phyloP scores from a whole-genome alignment of 169 alveolate genomes.

The Plasmodium coatneyi region DNA sequence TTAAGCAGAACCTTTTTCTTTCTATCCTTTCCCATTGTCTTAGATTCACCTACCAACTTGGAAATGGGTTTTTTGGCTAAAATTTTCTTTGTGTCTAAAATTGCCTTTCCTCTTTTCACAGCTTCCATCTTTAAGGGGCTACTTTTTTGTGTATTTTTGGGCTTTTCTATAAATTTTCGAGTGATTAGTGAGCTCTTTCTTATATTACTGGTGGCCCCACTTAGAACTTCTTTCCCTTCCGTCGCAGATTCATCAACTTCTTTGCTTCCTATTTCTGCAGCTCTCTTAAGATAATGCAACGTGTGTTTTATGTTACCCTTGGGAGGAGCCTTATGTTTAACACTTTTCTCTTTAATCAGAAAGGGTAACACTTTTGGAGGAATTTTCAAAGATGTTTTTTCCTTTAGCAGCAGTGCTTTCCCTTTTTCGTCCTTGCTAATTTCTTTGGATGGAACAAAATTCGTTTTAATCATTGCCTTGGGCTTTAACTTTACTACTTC shows the following conservation, averaged over 20 bases:
- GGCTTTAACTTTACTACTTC: slow-evolving; percentile 23
- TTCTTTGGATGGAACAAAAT: slow-evolving; percentile 22
- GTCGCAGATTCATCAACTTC: slow-evolving; percentile 1
- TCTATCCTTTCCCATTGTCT: slow-evolving; percentile 37
- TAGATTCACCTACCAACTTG: slow-evolving; percentile 11
- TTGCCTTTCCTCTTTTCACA: slow-evolving; percentile 13
- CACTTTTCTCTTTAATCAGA: slow-evolving; percentile 39
- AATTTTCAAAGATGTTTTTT: slow-evolving; percentile 16
- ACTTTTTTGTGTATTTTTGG: slow-evolving; percentile 26
- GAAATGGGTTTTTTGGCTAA: slow-evolving; percentile 40
- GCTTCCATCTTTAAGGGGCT: slow-evolving; percentile 18
- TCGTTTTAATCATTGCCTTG: slow-evolving; percentile 24
- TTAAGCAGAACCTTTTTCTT: slow-evolving; percentile 44
- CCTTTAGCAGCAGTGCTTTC: background rate
- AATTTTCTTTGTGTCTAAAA: background rate
- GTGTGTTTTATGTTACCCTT: slow-evolving; percentile 52
- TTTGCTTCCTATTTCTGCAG: slow-evolving; percentile 25
- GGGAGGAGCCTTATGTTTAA: slow-evolving; percentile 52
- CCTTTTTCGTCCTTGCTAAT: slow-evolving; percentile 24
- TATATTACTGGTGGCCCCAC: background rate
- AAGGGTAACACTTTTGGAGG: slow-evolving; percentile 32
- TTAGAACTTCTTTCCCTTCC: background rate
- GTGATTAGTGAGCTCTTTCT: background rate
- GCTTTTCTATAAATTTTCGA: slow-evolving; percentile 14
- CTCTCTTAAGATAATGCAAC: slow-evolving; percentile 28